A percentile compares a stretch with the other conserved stretches of the same genome.
Evolutionary conservation across 345 rosid species (phyloP).

Genomic region (Microthlaspi erraticum): DNA sequence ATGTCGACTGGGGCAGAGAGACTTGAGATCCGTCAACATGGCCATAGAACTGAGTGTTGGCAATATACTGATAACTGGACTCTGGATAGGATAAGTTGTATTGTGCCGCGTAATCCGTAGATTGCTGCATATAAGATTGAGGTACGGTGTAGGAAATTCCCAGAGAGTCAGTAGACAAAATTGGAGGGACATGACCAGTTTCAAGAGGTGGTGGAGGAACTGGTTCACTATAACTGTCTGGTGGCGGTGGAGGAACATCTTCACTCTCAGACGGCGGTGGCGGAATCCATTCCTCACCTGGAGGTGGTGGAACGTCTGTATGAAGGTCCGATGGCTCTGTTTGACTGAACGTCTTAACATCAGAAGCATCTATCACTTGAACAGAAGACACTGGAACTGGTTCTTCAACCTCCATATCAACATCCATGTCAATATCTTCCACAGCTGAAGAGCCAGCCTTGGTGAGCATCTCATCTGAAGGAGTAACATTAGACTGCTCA

Average conservation of each 20-base stretch:
- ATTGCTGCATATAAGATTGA: constrained; percentile 58
- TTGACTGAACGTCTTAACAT: constrained; percentile 39
- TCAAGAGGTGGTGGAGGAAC: constrained; percentile 83
- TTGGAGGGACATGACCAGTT: constrained; percentile 53
- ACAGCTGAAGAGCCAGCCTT: constrained; percentile 44
- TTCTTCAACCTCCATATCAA: constrained; percentile 98
- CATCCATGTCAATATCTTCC: constrained; percentile 92
- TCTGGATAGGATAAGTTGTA: constrained; percentile 61
- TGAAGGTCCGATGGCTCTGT: constrained; percentile 50
- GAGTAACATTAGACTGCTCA: constrained; percentile 45
- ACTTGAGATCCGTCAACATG: constrained; percentile 72
- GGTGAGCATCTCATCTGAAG: constrained; percentile 41
- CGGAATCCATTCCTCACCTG: constrained; percentile 90
- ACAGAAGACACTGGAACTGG: constrained; percentile 42
- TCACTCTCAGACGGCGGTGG: constrained; percentile 90
- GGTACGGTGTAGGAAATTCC: constrained; percentile 57
- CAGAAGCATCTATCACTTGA: constrained; percentile 34
- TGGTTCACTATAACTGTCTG: constrained; percentile 67
- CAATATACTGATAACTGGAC: constrained; percentile 61
- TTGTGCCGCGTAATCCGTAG: constrained; percentile 54
- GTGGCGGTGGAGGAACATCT: constrained; percentile 86
- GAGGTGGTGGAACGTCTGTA: constrained; percentile 66
- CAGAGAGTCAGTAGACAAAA: constrained; percentile 64
- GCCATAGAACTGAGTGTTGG: constrained; percentile 62
- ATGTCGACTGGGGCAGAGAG: constrained; percentile 55